These are phyloP conservation scores for Wallacemonas sp. DNA, from an alignment of 208 protist species.

Conservation along the genomic window DNA sequence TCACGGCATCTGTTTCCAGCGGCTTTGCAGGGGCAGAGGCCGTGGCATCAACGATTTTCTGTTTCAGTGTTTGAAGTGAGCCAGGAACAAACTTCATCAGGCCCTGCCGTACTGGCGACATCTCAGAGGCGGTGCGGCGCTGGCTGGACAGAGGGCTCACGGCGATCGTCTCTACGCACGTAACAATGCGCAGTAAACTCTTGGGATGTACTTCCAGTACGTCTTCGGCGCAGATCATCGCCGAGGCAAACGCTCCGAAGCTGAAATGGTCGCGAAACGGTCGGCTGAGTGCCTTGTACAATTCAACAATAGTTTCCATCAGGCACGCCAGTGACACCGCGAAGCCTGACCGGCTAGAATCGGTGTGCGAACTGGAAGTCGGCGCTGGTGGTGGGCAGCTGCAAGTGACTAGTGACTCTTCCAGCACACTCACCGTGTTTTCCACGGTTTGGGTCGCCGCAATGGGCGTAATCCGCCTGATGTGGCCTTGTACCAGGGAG, in stretches of 20 bases:
- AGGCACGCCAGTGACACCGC: conserved; percentile 21
- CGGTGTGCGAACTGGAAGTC: neutral
- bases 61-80: conserved; percentile 15
- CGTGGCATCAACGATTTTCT: neutral
- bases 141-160: neutral
- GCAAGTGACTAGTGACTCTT: conserved; percentile 2
- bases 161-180: conserved; percentile 8
- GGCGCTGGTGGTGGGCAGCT: neutral
- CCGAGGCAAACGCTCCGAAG: conserved; percentile 1
- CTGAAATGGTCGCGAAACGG: conserved; percentile 8
- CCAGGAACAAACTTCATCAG: conserved; percentile 12
- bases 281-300: neutral
- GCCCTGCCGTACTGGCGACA: neutral
- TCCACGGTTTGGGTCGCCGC: neutral
- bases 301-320: conserved; percentile 28
- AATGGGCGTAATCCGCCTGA: neutral
- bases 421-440: neutral
- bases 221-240: conserved; percentile 13
- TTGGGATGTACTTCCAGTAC: conserved; percentile 8
- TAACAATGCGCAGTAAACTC: conserved; percentile 24
- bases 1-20: neutral
- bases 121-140: neutral
- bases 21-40: neutral
- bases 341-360: conserved; percentile 7
- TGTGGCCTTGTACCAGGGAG: neutral